Conservation (phyloP, 495 filamentous ascomycete genomes). For the Darksidea phi region DNA sequence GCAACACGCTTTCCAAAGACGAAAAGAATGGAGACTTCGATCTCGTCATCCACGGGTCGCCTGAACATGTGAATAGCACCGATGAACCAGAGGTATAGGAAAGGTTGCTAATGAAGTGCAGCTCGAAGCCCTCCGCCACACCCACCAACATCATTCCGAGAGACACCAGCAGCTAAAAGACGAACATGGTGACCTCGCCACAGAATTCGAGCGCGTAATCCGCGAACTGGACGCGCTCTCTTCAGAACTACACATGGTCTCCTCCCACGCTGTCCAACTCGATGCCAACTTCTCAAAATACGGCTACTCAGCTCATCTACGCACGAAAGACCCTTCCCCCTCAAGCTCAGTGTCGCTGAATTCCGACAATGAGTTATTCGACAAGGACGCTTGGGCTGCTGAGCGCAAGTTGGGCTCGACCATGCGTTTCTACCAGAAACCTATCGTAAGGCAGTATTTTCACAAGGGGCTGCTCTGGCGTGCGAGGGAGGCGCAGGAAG, state of each 20-base stretch:
- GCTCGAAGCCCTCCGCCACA: constrained; percentile 48
- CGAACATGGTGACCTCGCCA: constrained; percentile 48
- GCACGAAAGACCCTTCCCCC: constrained; percentile 25
- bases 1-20: constrained; percentile 42
- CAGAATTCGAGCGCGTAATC: constrained; percentile 54
- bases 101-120: constrained; percentile 27
- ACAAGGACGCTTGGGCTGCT: constrained; percentile 47
- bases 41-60: constrained; percentile 53
- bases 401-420: constrained; percentile 46
- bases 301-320: constrained; percentile 57
- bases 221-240: constrained; percentile 50
- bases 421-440: constrained; percentile 56
- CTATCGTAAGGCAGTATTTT: constrained; percentile 60
- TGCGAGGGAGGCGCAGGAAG: constrained; percentile 51
- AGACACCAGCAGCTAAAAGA: constrained; percentile 46
- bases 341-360: constrained; percentile 33
- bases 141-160: constrained; percentile 51
- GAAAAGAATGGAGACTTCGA: constrained; percentile 51
- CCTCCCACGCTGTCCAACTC: constrained; percentile 51
- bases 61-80: constrained; percentile 48
- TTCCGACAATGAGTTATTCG: constrained; percentile 25
- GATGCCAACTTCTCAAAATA: constrained; percentile 59
- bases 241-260: constrained; percentile 53
- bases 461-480: constrained; percentile 62
- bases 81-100: background rate